phyloP scores from a whole-genome alignment of 768 basidiomycete species.

The Termitomyces sp. region DNA sequence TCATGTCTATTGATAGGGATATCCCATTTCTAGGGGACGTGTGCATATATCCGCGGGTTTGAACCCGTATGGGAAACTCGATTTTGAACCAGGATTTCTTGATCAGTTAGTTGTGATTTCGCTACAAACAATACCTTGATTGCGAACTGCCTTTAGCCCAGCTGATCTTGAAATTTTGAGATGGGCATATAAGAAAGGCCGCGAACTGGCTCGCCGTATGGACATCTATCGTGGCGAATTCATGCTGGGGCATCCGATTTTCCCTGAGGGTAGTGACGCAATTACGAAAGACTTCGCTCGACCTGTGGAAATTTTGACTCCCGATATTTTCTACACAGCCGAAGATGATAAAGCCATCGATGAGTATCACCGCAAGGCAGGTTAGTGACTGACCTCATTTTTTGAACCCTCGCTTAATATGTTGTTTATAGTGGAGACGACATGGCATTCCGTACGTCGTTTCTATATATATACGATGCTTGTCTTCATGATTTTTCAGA shows the following conservation, averaged over 20 bases:
- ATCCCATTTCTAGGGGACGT: conserved; percentile 41
- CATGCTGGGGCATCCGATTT: conserved; percentile 27
- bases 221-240: conserved; percentile 34
- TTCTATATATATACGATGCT: not conserved
- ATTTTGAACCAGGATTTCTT: conserved; percentile 42
- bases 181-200: conserved; percentile 48
- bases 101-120: conserved; percentile 28
- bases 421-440: conserved; percentile 27
- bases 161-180: conserved; percentile 39
- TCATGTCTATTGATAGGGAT: conserved; percentile 21
- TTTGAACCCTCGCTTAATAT: not conserved
- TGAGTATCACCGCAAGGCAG: conserved; percentile 24
- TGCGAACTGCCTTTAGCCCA: conserved; percentile 17
- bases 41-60: conserved; percentile 41
- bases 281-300: conserved; percentile 13
- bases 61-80: conserved; percentile 33
- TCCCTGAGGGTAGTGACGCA: conserved; percentile 28
- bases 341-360: conserved; percentile 40
- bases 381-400: conserved; percentile 16
- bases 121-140: not conserved
- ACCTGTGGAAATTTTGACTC: conserved; percentile 27
- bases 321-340: conserved; percentile 33
- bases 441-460: conserved; percentile 39
- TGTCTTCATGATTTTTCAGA: conserved; percentile 24
- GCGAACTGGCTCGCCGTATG: conserved; percentile 55